Percentiles rank a stretch among this genome's conserved stretches.
Evolutionary conservation across 257 asterid species (phyloP).

Genomic region (Cruciata laevipes): DNA sequence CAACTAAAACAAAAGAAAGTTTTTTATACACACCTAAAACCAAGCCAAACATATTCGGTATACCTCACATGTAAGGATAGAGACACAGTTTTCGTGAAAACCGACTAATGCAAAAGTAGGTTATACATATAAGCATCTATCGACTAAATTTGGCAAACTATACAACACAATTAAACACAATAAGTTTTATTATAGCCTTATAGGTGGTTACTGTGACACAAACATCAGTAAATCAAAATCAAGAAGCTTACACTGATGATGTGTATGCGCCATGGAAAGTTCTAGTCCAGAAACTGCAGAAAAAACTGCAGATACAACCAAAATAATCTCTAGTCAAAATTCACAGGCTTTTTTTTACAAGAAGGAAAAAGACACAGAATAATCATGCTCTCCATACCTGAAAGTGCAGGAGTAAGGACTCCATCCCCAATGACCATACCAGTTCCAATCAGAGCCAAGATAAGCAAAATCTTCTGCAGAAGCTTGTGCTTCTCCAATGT

Average conservation of each 20-base stretch:
- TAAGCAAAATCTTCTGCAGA: constrained; percentile 59
- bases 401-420: constrained; percentile 91
- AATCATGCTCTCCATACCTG: constrained; percentile 35
- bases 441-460: constrained; percentile 81
- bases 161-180: background rate
- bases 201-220: too few species aligned
- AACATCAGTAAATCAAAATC: background rate
- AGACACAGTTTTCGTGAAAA: background rate
- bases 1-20: background rate
- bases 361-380: background rate
- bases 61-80: background rate
- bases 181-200: background rate
- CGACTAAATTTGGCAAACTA: background rate
- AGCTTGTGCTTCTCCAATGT: constrained; percentile 63
- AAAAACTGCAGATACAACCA: constrained; percentile 57
- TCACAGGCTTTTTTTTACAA: background rate
- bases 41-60: background rate
- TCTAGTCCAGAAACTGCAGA: constrained; percentile 97
- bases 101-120: background rate
- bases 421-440: constrained; percentile 99
- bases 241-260: constrained; percentile 75
- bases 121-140: background rate
- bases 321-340: constrained; percentile 4
- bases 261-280: constrained; percentile 71
- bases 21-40: background rate